A percentile compares a stretch with the other conserved stretches of the same genome.
phyloP scores from a whole-genome alignment of 2,329 filamentous ascomycete species.

The Xylariaceae sp. region DNA sequence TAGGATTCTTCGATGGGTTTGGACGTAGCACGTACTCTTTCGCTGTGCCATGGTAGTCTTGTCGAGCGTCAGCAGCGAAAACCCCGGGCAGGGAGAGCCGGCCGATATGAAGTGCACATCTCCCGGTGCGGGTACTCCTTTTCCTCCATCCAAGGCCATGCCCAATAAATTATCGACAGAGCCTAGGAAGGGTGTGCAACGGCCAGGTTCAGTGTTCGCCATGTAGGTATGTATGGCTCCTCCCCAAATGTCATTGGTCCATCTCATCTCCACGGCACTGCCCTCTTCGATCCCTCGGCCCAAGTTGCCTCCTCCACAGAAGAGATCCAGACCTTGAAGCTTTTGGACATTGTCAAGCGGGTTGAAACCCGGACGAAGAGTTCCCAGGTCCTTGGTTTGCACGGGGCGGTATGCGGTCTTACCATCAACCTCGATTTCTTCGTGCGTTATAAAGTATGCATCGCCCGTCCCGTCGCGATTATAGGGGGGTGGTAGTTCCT shows the following conservation, averaged over 20 bases:
- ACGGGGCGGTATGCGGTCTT: conserved; percentile 33
- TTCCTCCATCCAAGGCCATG: conserved; percentile 46
- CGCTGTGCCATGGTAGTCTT: conserved; percentile 50
- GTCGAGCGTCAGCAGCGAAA: conserved; percentile 58
- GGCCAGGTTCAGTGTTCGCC: conserved; percentile 51
- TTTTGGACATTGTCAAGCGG: conserved; percentile 34
- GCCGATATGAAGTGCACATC: conserved; percentile 64
- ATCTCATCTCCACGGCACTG: conserved; percentile 57
- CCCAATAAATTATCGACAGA: conserved; percentile 65
- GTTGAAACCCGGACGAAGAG: conserved; percentile 52
- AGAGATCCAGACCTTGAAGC: conserved; percentile 63
- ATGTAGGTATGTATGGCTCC: conserved; percentile 66
- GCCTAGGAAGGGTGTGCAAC: conserved; percentile 55
- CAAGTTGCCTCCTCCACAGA: conserved; percentile 72
- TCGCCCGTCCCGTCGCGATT: conserved; percentile 59
- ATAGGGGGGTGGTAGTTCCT: conserved; percentile 57
- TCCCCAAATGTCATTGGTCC: conserved; percentile 61
- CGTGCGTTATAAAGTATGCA: conserved; percentile 56
- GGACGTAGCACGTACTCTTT: conserved; percentile 37
- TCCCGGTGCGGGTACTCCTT: conserved; percentile 51
- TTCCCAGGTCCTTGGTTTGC: conserved; percentile 21
- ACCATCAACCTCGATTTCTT: conserved; percentile 27
- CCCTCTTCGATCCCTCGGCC: conserved; percentile 71
- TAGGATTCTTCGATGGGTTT: too few relatives aligned
- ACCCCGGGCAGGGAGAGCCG: conserved; percentile 74